Conservation (phyloP, 192 early-diverging fungal genomes). For the Thamnidium elegans region DNA sequence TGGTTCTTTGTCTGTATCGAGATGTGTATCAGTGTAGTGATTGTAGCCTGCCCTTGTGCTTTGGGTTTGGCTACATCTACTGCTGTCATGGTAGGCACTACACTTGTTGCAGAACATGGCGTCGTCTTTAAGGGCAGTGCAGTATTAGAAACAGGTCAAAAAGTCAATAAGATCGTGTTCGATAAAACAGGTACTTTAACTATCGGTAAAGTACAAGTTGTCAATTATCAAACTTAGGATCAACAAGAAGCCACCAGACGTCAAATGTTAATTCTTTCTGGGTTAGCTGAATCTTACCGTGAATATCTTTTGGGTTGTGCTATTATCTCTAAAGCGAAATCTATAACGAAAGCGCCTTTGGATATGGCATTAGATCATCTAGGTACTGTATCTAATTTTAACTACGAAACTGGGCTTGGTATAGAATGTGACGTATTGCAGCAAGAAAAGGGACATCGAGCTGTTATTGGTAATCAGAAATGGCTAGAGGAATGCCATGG, state of each 20-base stretch:
- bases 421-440: constrained; percentile 16
- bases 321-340: constrained; percentile 59
- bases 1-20: constrained; percentile 78
- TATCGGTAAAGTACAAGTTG: constrained; percentile 62
- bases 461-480: constrained; percentile 71
- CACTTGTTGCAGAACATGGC: constrained; percentile 88
- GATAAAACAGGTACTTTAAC: constrained; percentile 99
- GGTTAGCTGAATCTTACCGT: constrained; percentile 73
- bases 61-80: constrained; percentile 94
- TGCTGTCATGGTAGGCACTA: constrained; percentile 97
- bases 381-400: constrained; percentile 55
- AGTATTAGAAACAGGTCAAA: constrained; percentile 76
- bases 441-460: constrained; percentile 11
- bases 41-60: constrained; percentile 96
- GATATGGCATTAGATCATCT: constrained; percentile 34
- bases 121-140: constrained; percentile 96
- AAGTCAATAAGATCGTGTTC: constrained; percentile 85
- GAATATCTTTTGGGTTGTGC: constrained; percentile 91
- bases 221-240: constrained; percentile 38
- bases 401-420: constrained; percentile 47
- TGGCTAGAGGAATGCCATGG: constrained; percentile 52
- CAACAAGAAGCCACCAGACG: neutral
- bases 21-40: constrained; percentile 89
- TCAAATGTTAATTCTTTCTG: constrained; percentile 40
- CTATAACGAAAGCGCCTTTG: constrained; percentile 6